Evolutionary conservation across 768 basidiomycete species (phyloP).

Genomic region (Amanita exitialis): DNA sequence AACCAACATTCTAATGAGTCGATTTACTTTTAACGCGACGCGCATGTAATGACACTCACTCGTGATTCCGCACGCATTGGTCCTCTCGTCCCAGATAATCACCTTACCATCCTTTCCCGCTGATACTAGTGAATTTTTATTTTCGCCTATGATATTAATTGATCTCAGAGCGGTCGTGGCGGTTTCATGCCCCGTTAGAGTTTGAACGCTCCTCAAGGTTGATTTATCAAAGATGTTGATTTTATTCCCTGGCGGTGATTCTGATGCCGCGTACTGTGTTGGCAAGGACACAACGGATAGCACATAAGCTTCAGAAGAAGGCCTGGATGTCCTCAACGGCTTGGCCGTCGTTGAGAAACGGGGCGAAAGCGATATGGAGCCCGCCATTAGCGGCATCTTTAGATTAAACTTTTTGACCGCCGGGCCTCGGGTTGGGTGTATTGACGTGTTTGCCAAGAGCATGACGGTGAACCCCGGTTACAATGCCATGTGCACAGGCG

Average conservation of each 20-base stretch:
- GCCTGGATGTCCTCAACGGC: not conserved
- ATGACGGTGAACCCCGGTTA: no score
- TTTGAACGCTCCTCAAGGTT: slow-evolving; percentile 34
- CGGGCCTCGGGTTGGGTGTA: not conserved
- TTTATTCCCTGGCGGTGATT: slow-evolving; percentile 52
- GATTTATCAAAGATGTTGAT: slow-evolving; percentile 61
- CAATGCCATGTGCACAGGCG: no score
- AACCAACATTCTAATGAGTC: slow-evolving; percentile 3
- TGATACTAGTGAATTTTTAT: slow-evolving; percentile 42
- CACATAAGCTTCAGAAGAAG: slow-evolving; percentile 42
- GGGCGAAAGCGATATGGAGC: not conserved
- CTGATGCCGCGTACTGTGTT: slow-evolving; percentile 45
- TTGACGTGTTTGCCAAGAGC: not conserved
- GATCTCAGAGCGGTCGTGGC: slow-evolving; percentile 49
- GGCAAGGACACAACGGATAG: slow-evolving; percentile 43
- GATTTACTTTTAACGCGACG: not conserved
- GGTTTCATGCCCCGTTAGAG: slow-evolving; percentile 45
- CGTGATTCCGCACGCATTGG: slow-evolving; percentile 39
- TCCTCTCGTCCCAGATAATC: slow-evolving; percentile 67
- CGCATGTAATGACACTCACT: slow-evolving; percentile 32
- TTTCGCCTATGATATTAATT: slow-evolving; percentile 29
- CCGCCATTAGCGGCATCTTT: no score
- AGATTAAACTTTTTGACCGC: no score
- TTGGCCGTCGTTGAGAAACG: not conserved
- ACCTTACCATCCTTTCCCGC: slow-evolving; percentile 66